Evolutionary conservation across 2,329 filamentous ascomycete genomes (phyloP).

Genomic region (Diaporthe aspalathi): DNA sequence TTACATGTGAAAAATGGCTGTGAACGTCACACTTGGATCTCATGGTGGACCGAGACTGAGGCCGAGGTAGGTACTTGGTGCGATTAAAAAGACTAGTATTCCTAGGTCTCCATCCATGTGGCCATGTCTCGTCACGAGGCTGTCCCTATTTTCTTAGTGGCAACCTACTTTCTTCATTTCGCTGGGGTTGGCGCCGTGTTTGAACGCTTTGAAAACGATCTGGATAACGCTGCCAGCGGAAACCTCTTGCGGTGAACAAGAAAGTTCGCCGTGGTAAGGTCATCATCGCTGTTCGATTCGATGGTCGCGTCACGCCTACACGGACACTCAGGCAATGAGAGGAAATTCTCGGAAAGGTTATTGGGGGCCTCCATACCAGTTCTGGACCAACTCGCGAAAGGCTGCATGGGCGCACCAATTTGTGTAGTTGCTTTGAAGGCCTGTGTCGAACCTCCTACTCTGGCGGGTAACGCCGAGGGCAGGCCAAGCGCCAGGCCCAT

Average conservation of each 20-base stretch:
- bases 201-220: neutral
- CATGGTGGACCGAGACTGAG: too few species aligned
- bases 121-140: too few species aligned
- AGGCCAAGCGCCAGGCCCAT: neutral
- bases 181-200: neutral
- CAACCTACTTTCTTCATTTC: too few species aligned
- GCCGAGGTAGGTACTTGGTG: too few species aligned
- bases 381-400: constrained; percentile 8
- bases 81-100: too few species aligned
- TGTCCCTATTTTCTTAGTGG: too few species aligned
- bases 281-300: neutral
- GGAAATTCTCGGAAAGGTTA: rapidly evolving
- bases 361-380: neutral
- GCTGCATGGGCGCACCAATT: neutral
- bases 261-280: neutral
- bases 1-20: too few species aligned
- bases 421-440: neutral
- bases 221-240: neutral
- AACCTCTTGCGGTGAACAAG: neutral
- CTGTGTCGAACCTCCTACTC: neutral
- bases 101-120: too few species aligned
- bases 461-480: neutral
- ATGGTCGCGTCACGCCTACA: neutral
- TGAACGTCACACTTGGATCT: too few species aligned
- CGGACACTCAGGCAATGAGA: neutral